These are phyloP conservation scores for Sindora glabra DNA, from an alignment of 306 rosid genomes.

Conservation along the genomic window DNA sequence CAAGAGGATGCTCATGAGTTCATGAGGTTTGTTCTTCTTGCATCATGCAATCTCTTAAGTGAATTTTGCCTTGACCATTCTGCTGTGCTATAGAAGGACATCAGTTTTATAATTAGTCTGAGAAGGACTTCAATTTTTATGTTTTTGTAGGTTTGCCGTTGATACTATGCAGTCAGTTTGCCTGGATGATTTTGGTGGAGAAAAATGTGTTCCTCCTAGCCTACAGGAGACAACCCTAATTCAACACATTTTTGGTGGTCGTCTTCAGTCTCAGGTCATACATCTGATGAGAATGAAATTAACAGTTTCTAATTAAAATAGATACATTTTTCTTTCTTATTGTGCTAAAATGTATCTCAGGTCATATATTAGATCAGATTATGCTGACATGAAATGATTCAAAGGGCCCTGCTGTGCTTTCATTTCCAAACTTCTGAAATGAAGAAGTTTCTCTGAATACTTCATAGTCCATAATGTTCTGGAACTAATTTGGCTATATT, in stretches of 20 bases:
- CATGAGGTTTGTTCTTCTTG: constrained; percentile 65
- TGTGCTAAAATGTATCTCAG: background rate
- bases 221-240: constrained; percentile 82
- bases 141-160: constrained; percentile 65
- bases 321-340: background rate
- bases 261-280: constrained; percentile 85
- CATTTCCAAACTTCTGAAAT: background rate
- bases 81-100: background rate
- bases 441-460: background rate
- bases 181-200: constrained; percentile 97
- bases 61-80: too few species aligned
- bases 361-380: background rate
- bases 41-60: constrained; percentile 9
- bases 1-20: too few species aligned
- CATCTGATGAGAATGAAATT: constrained; percentile 8
- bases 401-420: background rate
- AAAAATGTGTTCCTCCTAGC: constrained; percentile 57
- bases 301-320: constrained; percentile 1
- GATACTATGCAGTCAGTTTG: constrained; percentile 93
- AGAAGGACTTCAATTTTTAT: background rate
- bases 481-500: too few species aligned
- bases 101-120: background rate
- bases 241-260: constrained; percentile 94
- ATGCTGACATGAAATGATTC: background rate
- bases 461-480: too few species aligned